phyloP scores from a whole-genome alignment of 2,329 filamentous ascomycete species.

The Neonectria magnoliae region DNA sequence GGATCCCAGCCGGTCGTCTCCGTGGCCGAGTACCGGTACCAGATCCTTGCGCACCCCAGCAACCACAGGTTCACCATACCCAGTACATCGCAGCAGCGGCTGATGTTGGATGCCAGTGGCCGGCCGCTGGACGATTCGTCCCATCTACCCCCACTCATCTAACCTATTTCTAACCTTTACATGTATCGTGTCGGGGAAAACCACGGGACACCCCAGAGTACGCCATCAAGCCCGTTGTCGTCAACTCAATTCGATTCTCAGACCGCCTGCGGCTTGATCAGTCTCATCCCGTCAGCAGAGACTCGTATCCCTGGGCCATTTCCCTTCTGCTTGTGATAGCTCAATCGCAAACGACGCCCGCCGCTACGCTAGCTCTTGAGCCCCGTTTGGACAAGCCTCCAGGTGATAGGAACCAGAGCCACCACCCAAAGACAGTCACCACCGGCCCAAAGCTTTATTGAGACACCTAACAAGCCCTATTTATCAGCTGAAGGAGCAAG shows the following conservation, averaged over 20 bases:
- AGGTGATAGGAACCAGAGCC: conserved; percentile 9
- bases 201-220: conserved; percentile 31
- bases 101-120: conserved; percentile 38
- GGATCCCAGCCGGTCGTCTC: conserved; percentile 25
- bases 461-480: conserved; percentile 5
- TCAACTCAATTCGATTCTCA: conserved; percentile 31
- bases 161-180: conserved; percentile 34
- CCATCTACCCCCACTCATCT: conserved; percentile 41
- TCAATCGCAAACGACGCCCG: conserved; percentile 15
- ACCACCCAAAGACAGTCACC: conserved; percentile 17
- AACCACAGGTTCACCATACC: conserved; percentile 34
- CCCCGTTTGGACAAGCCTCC: conserved; percentile 13
- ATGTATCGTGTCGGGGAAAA: conserved; percentile 34
- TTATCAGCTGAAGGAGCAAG: conserved; percentile 8
- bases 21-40: conserved; percentile 28
- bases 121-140: conserved; percentile 36
- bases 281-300: conserved; percentile 11
- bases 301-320: neutral
- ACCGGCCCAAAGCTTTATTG: conserved; percentile 1
- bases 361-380: conserved; percentile 12
- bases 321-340: conserved; percentile 14
- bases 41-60: conserved; percentile 37
- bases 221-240: conserved; percentile 31
- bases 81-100: conserved; percentile 34
- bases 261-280: conserved; percentile 23